Evolutionary conservation across 192 early-diverging fungal genomes (phyloP).

Genomic region (Coemansia sp.): DNA sequence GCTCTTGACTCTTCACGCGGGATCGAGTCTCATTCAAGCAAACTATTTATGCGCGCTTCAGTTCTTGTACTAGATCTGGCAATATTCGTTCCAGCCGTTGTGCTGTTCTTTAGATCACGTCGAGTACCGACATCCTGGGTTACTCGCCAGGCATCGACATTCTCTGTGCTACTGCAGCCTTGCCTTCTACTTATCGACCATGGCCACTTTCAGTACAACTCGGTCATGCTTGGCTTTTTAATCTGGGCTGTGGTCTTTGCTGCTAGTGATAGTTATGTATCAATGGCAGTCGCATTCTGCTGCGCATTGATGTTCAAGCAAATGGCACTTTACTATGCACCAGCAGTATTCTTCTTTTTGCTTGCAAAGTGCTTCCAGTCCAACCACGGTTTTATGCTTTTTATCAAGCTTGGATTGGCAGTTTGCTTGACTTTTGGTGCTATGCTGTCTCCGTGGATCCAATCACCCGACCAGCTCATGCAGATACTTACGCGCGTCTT

Average conservation of each 20-base stretch:
- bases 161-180: constrained; percentile 78
- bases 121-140: constrained; percentile 18
- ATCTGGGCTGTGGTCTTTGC: constrained; percentile 74
- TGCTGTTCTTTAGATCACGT: constrained; percentile 57
- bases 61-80: constrained; percentile 72
- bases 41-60: constrained; percentile 88
- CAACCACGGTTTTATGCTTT: constrained; percentile 21
- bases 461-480: constrained; percentile 56
- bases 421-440: constrained; percentile 70
- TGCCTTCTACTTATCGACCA: constrained; percentile 91
- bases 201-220: constrained; percentile 98
- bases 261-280: constrained; percentile 56
- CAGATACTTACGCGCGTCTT: constrained; percentile 87
- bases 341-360: constrained; percentile 87
- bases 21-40: constrained; percentile 65
- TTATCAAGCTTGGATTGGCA: constrained; percentile 69
- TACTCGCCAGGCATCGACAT: constrained; percentile 41
- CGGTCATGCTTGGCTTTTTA: constrained; percentile 91
- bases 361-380: constrained; percentile 67
- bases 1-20: constrained; percentile 85
- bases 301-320: constrained; percentile 90
- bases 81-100: constrained; percentile 74
- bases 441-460: constrained; percentile 69
- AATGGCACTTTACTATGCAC: constrained; percentile 93
- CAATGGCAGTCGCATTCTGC: constrained; percentile 80